These are phyloP conservation scores for Cercospora nicotianae DNA, from an alignment of 2,329 filamentous ascomycete species.

Conservation along the genomic window DNA sequence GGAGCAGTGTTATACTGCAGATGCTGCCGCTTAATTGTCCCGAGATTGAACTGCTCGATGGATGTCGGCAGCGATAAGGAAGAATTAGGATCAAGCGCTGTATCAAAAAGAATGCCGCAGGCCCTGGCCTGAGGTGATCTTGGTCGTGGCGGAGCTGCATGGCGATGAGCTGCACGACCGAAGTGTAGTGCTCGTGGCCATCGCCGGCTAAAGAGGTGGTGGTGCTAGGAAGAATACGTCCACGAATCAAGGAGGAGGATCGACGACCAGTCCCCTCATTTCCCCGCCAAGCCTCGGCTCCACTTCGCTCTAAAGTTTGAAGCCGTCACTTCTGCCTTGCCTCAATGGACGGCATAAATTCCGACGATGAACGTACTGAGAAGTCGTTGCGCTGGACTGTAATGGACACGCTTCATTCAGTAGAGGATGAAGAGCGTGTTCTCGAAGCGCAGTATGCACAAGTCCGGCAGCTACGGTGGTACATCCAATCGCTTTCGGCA, in stretches of 20 bases:
- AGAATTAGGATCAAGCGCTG: constrained; percentile 15
- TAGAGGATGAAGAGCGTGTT: neutral
- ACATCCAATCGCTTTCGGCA: neutral
- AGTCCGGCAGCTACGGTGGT: neutral
- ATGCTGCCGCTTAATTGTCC: constrained; percentile 20
- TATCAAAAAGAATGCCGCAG: constrained; percentile 7
- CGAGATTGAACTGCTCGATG: constrained; percentile 16
- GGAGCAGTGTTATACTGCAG: constrained; percentile 18
- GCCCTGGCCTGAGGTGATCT: constrained; percentile 9
- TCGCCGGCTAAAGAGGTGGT: constrained; percentile 12
- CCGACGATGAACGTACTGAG: neutral
- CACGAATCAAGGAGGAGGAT: constrained; percentile 5
- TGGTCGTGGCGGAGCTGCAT: constrained; percentile 18
- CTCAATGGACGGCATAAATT: neutral
- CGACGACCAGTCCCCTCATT: neutral
- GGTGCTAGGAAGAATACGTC: constrained; percentile 13
- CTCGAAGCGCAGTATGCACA: neutral
- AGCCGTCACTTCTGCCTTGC: neutral
- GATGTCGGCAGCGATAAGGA: constrained; percentile 22
- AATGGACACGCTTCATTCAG: neutral
- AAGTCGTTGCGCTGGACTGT: neutral
- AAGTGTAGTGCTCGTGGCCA: constrained; percentile 11
- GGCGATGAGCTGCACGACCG: constrained; percentile 4
- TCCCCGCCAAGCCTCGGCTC: neutral
- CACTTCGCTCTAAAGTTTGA: neutral